These are phyloP conservation scores for Elsinoe arachidis DNA, from an alignment of 2,329 filamentous ascomycete species.

Conservation along the genomic window DNA sequence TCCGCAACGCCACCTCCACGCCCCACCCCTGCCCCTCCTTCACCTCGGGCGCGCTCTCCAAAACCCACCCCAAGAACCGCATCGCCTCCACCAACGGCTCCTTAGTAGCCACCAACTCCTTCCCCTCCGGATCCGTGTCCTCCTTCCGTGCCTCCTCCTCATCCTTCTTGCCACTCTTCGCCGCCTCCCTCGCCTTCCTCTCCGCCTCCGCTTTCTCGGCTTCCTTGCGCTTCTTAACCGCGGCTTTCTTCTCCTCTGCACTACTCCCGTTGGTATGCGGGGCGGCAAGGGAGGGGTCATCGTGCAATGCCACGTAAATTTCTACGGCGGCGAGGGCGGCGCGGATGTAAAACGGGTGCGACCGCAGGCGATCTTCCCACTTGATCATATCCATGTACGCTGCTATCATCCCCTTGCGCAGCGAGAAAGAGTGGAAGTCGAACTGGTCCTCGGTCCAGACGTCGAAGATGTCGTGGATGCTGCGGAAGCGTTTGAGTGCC, in stretches of 20 bases:
- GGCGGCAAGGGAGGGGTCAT: conserved; percentile 61
- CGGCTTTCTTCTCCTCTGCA: conserved; percentile 66
- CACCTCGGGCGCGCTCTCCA: conserved; percentile 73
- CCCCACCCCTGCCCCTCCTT: conserved; percentile 75
- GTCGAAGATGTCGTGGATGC: conserved; percentile 87
- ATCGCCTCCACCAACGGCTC: conserved; percentile 78
- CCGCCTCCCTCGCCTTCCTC: conserved; percentile 44
- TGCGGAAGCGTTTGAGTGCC: conserved; percentile 84
- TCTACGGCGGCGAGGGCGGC: conserved; percentile 74
- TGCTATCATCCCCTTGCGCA: conserved; percentile 92
- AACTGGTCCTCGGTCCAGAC: conserved; percentile 98
- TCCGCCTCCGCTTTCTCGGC: conserved; percentile 54
- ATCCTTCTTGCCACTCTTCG: conserved; percentile 42
- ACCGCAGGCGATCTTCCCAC: conserved; percentile 86
- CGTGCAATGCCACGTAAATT: conserved; percentile 70
- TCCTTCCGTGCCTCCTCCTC: conserved; percentile 68
- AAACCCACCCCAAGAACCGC: conserved; percentile 73
- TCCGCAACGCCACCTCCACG: conserved; percentile 80
- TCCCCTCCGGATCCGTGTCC: conserved; percentile 78
- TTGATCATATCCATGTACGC: conserved; percentile 93
- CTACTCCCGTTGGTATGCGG: conserved; percentile 59
- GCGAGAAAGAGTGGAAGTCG: conserved; percentile 94
- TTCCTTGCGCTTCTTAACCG: conserved; percentile 67
- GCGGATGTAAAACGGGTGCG: conserved; percentile 86
- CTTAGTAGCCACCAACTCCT: conserved; percentile 68